These are phyloP conservation scores for Schrenkiella parvula DNA, from an alignment of 345 rosid species.

Conservation along the genomic window DNA sequence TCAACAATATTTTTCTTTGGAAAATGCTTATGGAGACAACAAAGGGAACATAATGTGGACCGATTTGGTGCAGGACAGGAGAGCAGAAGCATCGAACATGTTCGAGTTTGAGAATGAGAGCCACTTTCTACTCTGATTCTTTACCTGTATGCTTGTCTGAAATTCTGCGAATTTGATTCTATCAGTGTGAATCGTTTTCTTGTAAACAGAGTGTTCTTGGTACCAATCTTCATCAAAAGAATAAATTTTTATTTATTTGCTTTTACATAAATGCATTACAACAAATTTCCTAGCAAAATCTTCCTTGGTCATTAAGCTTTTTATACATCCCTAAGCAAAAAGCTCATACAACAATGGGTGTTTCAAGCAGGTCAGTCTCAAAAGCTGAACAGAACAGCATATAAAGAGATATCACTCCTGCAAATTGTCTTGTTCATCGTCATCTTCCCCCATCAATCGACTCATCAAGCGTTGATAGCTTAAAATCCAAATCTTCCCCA, in stretches of 20 bases:
- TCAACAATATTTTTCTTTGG: neutral
- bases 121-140: neutral
- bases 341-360: slow-evolving; percentile 22
- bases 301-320: neutral
- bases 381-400: slow-evolving; percentile 13
- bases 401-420: slow-evolving; percentile 41
- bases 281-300: slow-evolving; percentile 21
- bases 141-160: neutral
- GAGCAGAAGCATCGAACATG: slow-evolving; percentile 19
- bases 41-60: slow-evolving; percentile 14
- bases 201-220: neutral
- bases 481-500: neutral
- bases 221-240: neutral
- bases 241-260: neutral
- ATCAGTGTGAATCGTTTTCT: neutral
- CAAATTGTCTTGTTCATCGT: slow-evolving; percentile 1
- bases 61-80: slow-evolving; percentile 20
- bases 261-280: slow-evolving; percentile 11
- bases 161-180: neutral
- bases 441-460: neutral
- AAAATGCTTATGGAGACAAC: neutral
- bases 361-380: slow-evolving; percentile 38
- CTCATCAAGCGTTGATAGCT: neutral
- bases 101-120: neutral
- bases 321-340: slow-evolving; percentile 2